A percentile compares a stretch with the other conserved stretches of the same genome.
Evolutionary conservation across 768 basidiomycete genomes (phyloP).

Genomic region (Tricholoma matsutake): DNA sequence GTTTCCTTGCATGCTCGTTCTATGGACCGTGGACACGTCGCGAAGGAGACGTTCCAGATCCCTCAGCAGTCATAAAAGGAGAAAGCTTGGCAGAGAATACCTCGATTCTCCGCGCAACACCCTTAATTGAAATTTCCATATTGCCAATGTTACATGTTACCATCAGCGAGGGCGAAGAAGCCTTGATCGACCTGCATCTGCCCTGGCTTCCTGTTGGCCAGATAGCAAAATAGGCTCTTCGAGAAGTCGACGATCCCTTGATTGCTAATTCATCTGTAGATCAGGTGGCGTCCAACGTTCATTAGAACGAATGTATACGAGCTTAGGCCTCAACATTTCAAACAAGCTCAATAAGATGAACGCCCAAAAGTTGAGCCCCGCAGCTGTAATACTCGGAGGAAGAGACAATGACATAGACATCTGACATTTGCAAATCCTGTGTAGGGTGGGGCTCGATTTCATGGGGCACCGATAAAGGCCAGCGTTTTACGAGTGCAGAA

Average conservation of each 20-base stretch:
- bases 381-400: background rate
- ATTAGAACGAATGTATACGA: background rate
- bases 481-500: background rate
- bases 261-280: background rate
- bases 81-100: slow-evolving; percentile 7
- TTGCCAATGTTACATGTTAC: background rate
- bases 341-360: background rate
- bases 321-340: background rate
- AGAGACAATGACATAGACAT: background rate
- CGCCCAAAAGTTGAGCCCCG: background rate
- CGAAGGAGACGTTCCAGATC: slow-evolving; percentile 12
- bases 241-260: background rate
- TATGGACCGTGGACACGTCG: slow-evolving; percentile 10
- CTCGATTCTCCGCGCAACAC: background rate
- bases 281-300: background rate
- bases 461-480: background rate
- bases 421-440: background rate
- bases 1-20: background rate
- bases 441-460: background rate
- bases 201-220: background rate
- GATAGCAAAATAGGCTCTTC: background rate
- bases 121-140: background rate
- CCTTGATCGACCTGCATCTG: background rate
- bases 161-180: background rate
- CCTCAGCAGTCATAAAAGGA: slow-evolving; percentile 1